Conservation (phyloP, 176 grass and related monocot species). For the Typha latifolia region DNA sequence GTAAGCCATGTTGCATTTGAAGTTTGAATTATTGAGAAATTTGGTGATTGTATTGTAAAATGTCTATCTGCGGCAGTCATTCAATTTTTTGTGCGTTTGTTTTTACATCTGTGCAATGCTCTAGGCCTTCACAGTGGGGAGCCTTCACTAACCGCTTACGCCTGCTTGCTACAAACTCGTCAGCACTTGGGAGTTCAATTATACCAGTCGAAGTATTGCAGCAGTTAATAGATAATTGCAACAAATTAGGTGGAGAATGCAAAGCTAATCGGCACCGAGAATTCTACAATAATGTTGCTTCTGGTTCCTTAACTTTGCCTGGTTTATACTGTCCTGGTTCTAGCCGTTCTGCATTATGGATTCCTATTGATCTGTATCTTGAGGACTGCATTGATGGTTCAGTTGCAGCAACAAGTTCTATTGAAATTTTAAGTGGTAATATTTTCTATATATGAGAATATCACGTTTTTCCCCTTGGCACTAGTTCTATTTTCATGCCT, state of each 20-base stretch:
- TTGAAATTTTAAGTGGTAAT: constrained; percentile 86
- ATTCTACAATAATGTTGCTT: constrained; percentile 31
- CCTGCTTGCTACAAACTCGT: constrained; percentile 61
- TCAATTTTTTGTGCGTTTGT: no score
- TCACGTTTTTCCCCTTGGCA: background rate
- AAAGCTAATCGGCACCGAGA: constrained; percentile 39
- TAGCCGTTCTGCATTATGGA: constrained; percentile 67
- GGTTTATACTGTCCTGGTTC: constrained; percentile 42
- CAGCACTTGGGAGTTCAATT: constrained; percentile 46
- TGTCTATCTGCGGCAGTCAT: no score
- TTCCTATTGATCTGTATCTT: constrained; percentile 91
- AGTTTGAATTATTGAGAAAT: no score
- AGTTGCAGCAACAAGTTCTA: constrained; percentile 79
- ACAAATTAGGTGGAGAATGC: constrained; percentile 29
- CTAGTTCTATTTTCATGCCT: background rate
- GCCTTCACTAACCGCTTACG: constrained; percentile 48
- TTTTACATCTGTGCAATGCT: constrained; percentile 4
- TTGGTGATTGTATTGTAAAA: no score
- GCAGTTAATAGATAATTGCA: constrained; percentile 34
- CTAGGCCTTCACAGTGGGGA: constrained; percentile 65
- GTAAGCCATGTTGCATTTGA: no score
- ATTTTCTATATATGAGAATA: constrained; percentile 16
- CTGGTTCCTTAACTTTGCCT: constrained; percentile 36
- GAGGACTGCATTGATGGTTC: constrained; percentile 91
- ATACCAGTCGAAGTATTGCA: constrained; percentile 51